Conservation (phyloP, 176 grass and related monocot species). For the Paspalum notatum region DNA sequence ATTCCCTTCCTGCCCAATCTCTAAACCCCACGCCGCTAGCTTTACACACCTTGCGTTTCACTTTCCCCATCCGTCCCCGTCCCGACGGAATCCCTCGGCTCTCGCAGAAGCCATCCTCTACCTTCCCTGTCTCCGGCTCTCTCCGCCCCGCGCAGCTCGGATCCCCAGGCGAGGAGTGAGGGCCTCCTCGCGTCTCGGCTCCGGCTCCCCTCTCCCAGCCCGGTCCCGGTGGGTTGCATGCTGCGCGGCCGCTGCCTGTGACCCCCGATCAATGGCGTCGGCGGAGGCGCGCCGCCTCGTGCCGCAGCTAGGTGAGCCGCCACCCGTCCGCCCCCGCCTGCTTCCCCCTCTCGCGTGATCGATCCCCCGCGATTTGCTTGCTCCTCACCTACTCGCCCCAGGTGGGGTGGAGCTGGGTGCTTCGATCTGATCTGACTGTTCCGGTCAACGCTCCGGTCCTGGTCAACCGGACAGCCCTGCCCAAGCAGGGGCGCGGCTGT, state of each 20-base stretch:
- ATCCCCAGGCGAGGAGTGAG: not conserved
- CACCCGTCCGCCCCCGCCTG: not conserved
- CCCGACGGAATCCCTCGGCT: not conserved
- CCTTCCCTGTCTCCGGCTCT: not conserved
- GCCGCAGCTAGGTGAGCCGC: constrained; percentile 50
- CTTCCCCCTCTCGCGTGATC: not conserved
- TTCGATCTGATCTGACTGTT: constrained; percentile 42
- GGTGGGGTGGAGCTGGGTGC: not conserved
- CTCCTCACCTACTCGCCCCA: no score
- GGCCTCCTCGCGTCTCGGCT: not conserved
- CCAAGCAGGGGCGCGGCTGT: not conserved
- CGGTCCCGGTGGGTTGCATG: constrained; percentile 11
- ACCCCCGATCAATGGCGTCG: constrained; percentile 18
- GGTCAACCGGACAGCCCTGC: not conserved
- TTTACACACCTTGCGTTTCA: not conserved
- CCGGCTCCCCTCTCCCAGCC: not conserved
- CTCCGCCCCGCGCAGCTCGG: not conserved
- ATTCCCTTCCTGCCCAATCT: not conserved
- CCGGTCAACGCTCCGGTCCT: constrained; percentile 36
- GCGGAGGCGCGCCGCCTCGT: constrained; percentile 41
- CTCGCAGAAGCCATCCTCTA: constrained; percentile 14
- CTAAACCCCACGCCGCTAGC: no score
- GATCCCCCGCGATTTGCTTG: not conserved
- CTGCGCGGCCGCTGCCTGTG: not conserved
- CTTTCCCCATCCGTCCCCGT: not conserved